Evolutionary conservation across 2,329 filamentous ascomycete species (phyloP).

Genomic region (Purpureocillium lavendulum): DNA sequence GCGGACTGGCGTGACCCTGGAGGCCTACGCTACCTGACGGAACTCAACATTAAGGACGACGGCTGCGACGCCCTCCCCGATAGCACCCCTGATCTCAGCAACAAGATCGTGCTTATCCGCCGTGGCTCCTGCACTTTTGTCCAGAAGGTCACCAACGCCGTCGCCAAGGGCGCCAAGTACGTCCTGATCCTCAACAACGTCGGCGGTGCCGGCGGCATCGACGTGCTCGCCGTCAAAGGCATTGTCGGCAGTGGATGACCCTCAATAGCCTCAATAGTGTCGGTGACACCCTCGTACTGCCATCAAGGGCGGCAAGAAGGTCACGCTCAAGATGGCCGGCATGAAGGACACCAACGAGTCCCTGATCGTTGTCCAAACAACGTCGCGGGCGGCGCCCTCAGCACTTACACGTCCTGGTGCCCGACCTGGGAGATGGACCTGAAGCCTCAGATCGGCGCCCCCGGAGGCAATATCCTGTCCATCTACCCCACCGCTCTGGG

Average conservation of each 20-base stretch:
- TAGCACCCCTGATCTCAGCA: slow-evolving; percentile 47
- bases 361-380: slow-evolving; percentile 19
- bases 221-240: slow-evolving; percentile 19
- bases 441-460: slow-evolving; percentile 47
- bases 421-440: slow-evolving; percentile 50
- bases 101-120: slow-evolving; percentile 50
- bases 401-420: slow-evolving; percentile 49
- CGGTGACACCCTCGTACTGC: too few species aligned
- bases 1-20: slow-evolving; percentile 37
- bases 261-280: too few species aligned
- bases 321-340: slow-evolving; percentile 36
- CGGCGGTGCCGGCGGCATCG: slow-evolving; percentile 22
- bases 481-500: slow-evolving; percentile 41
- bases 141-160: slow-evolving; percentile 44
- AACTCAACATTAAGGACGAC: slow-evolving; percentile 38
- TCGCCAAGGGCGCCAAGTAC: slow-evolving; percentile 48
- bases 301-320: slow-evolving; percentile 32
- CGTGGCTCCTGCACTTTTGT: slow-evolving; percentile 49
- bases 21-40: slow-evolving; percentile 39
- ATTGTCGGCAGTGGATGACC: slow-evolving; percentile 33
- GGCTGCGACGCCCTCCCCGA: slow-evolving; percentile 44
- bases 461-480: slow-evolving; percentile 50
- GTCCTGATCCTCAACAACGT: slow-evolving; percentile 54
- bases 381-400: slow-evolving; percentile 40
- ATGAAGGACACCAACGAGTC: slow-evolving; percentile 22